Evolutionary conservation across 2,329 filamentous ascomycete genomes (phyloP).

Genomic region (Sphaceloma murrayae): DNA sequence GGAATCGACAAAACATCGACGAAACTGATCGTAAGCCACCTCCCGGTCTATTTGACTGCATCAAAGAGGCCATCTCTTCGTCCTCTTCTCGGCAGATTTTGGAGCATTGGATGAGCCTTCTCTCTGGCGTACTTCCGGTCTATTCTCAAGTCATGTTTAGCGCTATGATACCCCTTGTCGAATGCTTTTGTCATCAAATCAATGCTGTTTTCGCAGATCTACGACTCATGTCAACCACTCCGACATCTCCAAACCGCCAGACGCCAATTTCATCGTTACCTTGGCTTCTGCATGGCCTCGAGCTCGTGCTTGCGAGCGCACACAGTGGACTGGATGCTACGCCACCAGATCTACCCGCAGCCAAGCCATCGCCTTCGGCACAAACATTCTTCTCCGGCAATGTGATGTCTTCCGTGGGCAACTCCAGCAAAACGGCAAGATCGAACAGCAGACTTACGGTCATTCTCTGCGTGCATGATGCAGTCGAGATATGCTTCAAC

Average conservation of each 20-base stretch:
- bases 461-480: constrained; percentile 91
- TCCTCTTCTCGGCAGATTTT: constrained; percentile 63
- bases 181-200: constrained; percentile 76
- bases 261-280: constrained; percentile 53
- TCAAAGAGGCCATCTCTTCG: constrained; percentile 72
- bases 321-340: constrained; percentile 54
- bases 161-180: constrained; percentile 79
- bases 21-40: constrained; percentile 39
- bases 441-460: constrained; percentile 91
- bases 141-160: constrained; percentile 82
- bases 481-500: constrained; percentile 78
- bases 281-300: constrained; percentile 82
- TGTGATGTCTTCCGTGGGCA: constrained; percentile 75
- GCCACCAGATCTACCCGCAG: neutral
- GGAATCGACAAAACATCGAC: constrained; percentile 21
- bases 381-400: constrained; percentile 91
- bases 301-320: constrained; percentile 77
- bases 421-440: constrained; percentile 67
- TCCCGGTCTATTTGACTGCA: constrained; percentile 67
- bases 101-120: constrained; percentile 83
- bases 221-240: constrained; percentile 48
- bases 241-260: constrained; percentile 22
- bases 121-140: constrained; percentile 72
- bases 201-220: constrained; percentile 61
- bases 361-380: constrained; percentile 37